A percentile compares a stretch with the other conserved stretches of the same genome.
Evolutionary conservation across 257 asterid species (phyloP).

Genomic region (Fraxinus anomala): DNA sequence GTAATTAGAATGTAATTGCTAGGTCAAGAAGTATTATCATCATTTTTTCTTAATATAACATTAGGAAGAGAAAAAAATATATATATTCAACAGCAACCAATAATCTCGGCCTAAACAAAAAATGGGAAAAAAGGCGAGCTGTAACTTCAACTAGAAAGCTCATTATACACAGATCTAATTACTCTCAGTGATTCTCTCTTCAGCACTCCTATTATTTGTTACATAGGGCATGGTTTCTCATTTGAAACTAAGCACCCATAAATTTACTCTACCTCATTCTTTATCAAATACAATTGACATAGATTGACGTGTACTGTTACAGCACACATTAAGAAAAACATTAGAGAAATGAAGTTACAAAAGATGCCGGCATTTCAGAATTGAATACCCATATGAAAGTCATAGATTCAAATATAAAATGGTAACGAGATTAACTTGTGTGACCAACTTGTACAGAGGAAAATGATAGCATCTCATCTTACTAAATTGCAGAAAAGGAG

Average conservation of each 20-base stretch:
- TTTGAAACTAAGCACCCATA: not conserved
- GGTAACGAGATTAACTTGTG: not conserved
- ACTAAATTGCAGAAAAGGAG: slow-evolving; percentile 5
- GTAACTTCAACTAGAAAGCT: not conserved
- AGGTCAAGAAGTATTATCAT: not conserved
- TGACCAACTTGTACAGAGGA: slow-evolving; percentile 10
- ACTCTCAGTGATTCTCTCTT: not conserved
- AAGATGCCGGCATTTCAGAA: not conserved
- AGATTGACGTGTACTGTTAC: not conserved
- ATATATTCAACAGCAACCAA: not conserved
- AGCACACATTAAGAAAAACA: not conserved
- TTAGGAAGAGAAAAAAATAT: too few relatives aligned
- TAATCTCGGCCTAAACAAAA: not conserved
- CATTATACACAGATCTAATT: not conserved
- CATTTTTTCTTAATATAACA: too few relatives aligned
- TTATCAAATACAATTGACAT: not conserved
- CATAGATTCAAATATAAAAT: not conserved
- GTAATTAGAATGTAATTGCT: not conserved
- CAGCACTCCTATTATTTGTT: not conserved
- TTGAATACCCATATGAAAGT: not conserved
- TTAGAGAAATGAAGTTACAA: not conserved
- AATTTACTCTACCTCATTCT: not conserved
- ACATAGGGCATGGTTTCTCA: not conserved
- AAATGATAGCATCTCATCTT: not conserved
- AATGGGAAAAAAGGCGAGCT: not conserved